These are phyloP conservation scores for Oryza brachyantha DNA, from an alignment of 176 grass and related monocot genomes.

Conservation along the genomic window DNA sequence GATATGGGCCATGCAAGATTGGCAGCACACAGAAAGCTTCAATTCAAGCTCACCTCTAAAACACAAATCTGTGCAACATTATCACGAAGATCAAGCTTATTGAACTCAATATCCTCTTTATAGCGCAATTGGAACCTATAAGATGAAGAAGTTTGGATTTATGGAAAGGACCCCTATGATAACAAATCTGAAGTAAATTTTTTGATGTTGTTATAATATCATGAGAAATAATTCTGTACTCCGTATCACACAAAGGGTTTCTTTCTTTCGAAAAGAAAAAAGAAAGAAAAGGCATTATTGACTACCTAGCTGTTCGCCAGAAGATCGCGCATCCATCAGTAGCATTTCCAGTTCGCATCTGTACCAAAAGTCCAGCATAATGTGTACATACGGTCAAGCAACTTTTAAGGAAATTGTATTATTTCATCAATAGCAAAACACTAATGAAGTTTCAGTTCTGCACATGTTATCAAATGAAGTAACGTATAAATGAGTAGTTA, in stretches of 20 bases:
- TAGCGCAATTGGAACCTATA: constrained; percentile 72
- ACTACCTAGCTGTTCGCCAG: constrained; percentile 78
- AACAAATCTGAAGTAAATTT: neutral
- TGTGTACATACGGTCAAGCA: constrained; percentile 12
- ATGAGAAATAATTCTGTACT: neutral
- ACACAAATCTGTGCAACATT: constrained; percentile 98
- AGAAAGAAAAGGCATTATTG: constrained; percentile 4
- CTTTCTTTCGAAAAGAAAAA: neutral
- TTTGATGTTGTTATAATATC: neutral
- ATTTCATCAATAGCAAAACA: constrained; percentile 18
- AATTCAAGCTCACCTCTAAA: constrained; percentile 62
- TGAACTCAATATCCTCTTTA: constrained; percentile 85
- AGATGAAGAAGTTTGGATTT: constrained; percentile 8
- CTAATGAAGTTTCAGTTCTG: neutral
- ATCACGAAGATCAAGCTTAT: constrained; percentile 76
- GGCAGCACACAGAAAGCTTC: neutral
- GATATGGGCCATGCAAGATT: constrained; percentile 21
- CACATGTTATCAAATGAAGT: constrained; percentile 8
- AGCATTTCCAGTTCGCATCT: constrained; percentile 89
- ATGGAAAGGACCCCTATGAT: neutral
- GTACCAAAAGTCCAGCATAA: constrained; percentile 35
- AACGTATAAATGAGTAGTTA: constrained; percentile 3
- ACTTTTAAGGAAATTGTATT: constrained; percentile 20
- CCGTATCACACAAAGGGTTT: neutral
- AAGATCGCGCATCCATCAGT: constrained; percentile 92